phyloP scores from a whole-genome alignment of 78 protist genomes.

The Planoprotostelium fungivorum region DNA sequence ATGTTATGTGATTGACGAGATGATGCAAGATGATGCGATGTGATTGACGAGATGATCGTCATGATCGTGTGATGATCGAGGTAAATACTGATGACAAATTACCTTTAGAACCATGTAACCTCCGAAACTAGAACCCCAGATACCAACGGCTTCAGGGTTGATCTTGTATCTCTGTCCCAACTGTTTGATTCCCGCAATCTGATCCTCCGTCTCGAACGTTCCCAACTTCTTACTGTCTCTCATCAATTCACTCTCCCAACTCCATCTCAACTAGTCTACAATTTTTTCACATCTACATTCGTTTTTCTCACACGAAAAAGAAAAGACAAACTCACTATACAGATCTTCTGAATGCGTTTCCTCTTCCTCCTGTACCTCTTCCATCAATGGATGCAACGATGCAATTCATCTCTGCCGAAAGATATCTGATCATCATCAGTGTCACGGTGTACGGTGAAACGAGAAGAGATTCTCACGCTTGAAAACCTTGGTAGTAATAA shows the following conservation, averaged over 20 bases:
- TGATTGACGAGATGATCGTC: too few species aligned
- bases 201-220: background rate
- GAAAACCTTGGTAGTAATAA: background rate
- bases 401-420: background rate
- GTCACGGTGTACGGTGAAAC: background rate
- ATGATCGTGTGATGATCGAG: background rate
- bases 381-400: background rate
- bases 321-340: background rate
- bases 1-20: too few species aligned
- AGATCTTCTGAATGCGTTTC: background rate
- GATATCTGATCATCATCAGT: background rate
- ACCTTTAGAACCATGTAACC: background rate
- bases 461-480: background rate
- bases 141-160: background rate
- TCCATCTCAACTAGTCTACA: too few species aligned
- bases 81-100: background rate
- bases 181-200: constrained; percentile 3
- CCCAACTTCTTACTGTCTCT: background rate
- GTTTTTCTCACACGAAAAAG: background rate
- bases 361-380: constrained; percentile 6
- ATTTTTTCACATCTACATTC: too few species aligned
- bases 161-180: background rate
- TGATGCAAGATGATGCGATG: too few species aligned
- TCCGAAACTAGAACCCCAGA: constrained; percentile 1
- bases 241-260: background rate